phyloP scores from a whole-genome alignment of 208 protist species.

The Ichthyophonus hoferi region DNA sequence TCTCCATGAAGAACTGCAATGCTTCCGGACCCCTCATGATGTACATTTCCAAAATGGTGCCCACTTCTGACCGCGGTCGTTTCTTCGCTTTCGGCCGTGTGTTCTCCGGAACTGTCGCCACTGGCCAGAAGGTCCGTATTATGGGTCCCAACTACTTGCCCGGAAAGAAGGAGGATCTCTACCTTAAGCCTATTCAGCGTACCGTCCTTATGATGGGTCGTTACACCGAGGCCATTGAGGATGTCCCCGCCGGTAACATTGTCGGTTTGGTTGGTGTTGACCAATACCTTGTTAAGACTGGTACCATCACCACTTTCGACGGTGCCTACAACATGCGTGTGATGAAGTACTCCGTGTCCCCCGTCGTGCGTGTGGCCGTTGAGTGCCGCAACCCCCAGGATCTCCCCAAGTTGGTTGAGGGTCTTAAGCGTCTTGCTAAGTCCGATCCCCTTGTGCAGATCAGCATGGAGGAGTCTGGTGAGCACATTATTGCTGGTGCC shows the following conservation, averaged over 20 bases:
- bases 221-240: slow-evolving; percentile 87
- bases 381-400: slow-evolving; percentile 83
- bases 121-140: slow-evolving; percentile 93
- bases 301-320: slow-evolving; percentile 83
- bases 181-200: slow-evolving; percentile 85
- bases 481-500: slow-evolving; percentile 97
- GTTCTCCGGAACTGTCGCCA: slow-evolving; percentile 85
- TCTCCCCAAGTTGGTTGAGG: slow-evolving; percentile 94
- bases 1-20: slow-evolving; percentile 55
- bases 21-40: slow-evolving; percentile 76
- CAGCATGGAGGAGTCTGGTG: slow-evolving; percentile 89
- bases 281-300: slow-evolving; percentile 96
- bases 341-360: slow-evolving; percentile 99
- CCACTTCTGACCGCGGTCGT: slow-evolving; percentile 90
- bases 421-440: slow-evolving; percentile 93
- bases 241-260: slow-evolving; percentile 96
- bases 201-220: slow-evolving; percentile 95
- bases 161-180: slow-evolving; percentile 83
- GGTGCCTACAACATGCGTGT: slow-evolving; percentile 76
- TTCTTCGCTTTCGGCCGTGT: slow-evolving; percentile 97
- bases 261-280: slow-evolving; percentile 95
- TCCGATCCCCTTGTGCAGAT: slow-evolving; percentile 88
- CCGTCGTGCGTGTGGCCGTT: slow-evolving; percentile 85
- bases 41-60: slow-evolving; percentile 99
- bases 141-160: slow-evolving; percentile 94